A percentile compares a stretch with the other conserved stretches of the same genome.
Conservation (phyloP, 1,284 basidiomycete genomes). For the Gomphus bonarii region DNA sequence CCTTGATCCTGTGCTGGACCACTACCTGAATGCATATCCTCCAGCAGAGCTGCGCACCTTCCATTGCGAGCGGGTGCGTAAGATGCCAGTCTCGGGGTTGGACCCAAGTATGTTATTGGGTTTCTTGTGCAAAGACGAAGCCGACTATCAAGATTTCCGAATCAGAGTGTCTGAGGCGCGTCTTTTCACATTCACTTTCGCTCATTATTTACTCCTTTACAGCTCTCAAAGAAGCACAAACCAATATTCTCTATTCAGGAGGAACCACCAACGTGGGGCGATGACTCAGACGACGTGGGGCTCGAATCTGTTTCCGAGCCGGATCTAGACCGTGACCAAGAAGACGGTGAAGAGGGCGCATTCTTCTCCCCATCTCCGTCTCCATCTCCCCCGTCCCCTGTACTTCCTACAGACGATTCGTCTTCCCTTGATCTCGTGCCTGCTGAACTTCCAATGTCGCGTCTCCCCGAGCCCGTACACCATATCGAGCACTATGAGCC, state of each 20-base stretch:
- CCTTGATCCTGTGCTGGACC: conserved; percentile 36
- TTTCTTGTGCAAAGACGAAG: conserved; percentile 76
- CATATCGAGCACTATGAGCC: background rate
- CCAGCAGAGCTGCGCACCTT: conserved; percentile 72
- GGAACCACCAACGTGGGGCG: conserved; percentile 75
- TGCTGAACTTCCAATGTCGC: background rate
- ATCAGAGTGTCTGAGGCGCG: conserved; percentile 61
- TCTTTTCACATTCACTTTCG: conserved; percentile 12
- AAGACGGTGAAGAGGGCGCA: conserved; percentile 15
- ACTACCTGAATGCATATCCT: conserved; percentile 56
- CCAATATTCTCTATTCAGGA: conserved; percentile 78
- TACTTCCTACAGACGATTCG: conserved; percentile 7
- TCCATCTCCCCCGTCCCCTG: conserved; percentile 7
- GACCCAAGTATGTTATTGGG: conserved; percentile 97
- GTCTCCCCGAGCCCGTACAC: background rate
- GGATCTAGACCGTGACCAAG: conserved; percentile 34
- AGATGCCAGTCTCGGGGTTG: conserved; percentile 85
- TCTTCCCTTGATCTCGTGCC: conserved; percentile 8
- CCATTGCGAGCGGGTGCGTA: conserved; percentile 88
- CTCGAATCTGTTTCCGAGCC: conserved; percentile 74
- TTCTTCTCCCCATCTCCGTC: conserved; percentile 14
- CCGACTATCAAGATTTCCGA: conserved; percentile 78
- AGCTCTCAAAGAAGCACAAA: conserved; percentile 50
- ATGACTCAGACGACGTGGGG: conserved; percentile 64
- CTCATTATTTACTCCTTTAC: conserved; percentile 12